Base-by-base conservation (phyloP, 352 stramenopile genomes). In the Phytopythium mirpurense region DNA sequence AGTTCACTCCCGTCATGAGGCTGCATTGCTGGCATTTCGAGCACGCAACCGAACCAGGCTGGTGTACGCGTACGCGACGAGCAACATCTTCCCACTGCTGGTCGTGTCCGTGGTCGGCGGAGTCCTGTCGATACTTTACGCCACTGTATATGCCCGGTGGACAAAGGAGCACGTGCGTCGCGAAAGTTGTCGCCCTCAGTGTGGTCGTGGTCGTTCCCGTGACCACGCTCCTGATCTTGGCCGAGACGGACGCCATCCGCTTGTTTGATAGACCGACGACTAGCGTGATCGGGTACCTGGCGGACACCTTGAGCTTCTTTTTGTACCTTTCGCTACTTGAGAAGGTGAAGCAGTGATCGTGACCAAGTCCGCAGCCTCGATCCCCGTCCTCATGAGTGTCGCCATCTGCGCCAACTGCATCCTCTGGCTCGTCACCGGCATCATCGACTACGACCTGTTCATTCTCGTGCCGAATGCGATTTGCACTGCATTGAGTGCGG, bases 351-450 rank as follows among this genome's bases (percentile, higher is more conserved):
- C 47, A 53, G 60, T 72, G 50, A 23, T 72, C 34, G 54, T 60
- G 53, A 72, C 64, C 37, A 59, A 60, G 16, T 72, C 64, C 0
- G 57, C 56, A 0, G 60, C 49, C 11, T 69, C 56, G 5, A 72
- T 72, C 29, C 64, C 60, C 2, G 63, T 71, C 31, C 37, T 61
- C 0, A 68, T 72, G 60, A 66, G 60, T 18, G 56, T 59, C 11
- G 54, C 51, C 8, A 55, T 59, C 23, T 45, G 57, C 24, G 59
- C 45, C 27, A 61, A 63, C 49, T 68, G 64, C 32, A 40, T 57
- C 12, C 54, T 74, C 27, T 81, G 71, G 71, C 57, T 78, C 59
- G 23, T 71, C 27, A 69, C 77, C 38, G 62, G 60, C 5, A 29
- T 75, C 36, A 45, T 78, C 21, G 61, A 56, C 9, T 50, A 34